Evolutionary conservation across 306 rosid genomes (phyloP), one percentile per base, ranked within the genome.

Genomic region (Quercus suber): DNA sequence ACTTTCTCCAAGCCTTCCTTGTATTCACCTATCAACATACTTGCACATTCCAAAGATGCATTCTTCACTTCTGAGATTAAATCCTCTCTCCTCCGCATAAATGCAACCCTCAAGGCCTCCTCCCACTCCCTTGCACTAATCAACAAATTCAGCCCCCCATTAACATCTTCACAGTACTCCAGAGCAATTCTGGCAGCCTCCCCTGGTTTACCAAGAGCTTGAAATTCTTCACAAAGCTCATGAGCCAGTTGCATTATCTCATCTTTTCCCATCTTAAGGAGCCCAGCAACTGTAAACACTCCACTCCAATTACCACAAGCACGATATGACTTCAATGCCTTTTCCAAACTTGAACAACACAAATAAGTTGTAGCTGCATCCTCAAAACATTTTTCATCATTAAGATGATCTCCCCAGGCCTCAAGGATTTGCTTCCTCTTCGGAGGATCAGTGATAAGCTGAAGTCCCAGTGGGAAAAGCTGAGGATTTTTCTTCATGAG

Each of bases 161-260:
- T 88, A 73, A 89, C 86, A 76, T 93, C 99, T 60, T 91, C 85
- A 84, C 94, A 90, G 74, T 95, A 95, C 73, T 95, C 97, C 73
- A 93, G 92, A 53, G 91, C 88, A 86, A 96, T 89, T 87, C 90
- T 93, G 80, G 98, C 99, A 70, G 99, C 99, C 73, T 95, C 96
- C 69, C 91, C 90, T 12, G 98, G 97, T 81, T 91, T 95, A 68
- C 99, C 99, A 72, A 92, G 92, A 20, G 97, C 96, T 84, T 95
- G 99, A 91, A 95, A 93, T 86, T 95, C 97, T 84, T 95, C 99
- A 82, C 96, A 95, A 76, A 95, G 96, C 82, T 95, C 99, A 69
- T 83, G 81, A 73, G 98, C 93, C 82, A 95, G 79, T 74, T 63
- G 81, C 41, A 81, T 80, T 71, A 91, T 76, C 84, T 91, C 96